Evolutionary conservation across 495 filamentous ascomycete genomes (phyloP), one percentile per base, ranked within the genome.

Genomic region (Penicillium lagena): DNA sequence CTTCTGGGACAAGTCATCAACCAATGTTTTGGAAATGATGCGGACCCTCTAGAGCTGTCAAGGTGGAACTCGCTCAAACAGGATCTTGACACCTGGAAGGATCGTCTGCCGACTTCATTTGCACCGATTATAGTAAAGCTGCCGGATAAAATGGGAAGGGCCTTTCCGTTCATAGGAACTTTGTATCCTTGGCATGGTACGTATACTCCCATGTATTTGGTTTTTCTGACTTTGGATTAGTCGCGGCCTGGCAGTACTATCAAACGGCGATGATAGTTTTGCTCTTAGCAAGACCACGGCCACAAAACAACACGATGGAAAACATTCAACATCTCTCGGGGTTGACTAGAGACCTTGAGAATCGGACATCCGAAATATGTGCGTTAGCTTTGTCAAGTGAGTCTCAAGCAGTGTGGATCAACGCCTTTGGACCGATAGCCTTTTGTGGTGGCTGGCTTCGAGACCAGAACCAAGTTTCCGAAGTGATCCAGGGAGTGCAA

Each of bases 351-450:
- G 31, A 35, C 9, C 45, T 67, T 2, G 56, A 66, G 29, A 12
- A 51, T 7, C 58, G 56, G 29, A 59, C 60, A 10, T 40, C 39
- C 1, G 46, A 60, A 5, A 48, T 66, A 8, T 64, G 62, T 45
- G 62, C 60, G 7, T 40, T 66, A 14, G 64, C 66, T 0, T 50
- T 64, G 15, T 63, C 60, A n/a, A 66, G 57, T 37, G 51, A 63
- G 12, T 60, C 50, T 5, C 50, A 51, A 7, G 43, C 66, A 1
- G 64, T 64, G 12, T 54, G 64, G 39, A 55, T 69, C 10, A 69
- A 68, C 47, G 46, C 60, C 22, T 69, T 67, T 36, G 64, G 64
- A 0, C 66, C 62, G 9, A 64, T 68, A 40, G 55, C 62, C 5
- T 66, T 59, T 32, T 69, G 45, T 39, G 35, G 40, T 29, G 43